These are phyloP conservation scores for Vitis hybrid DNA, from an alignment of 177 flowering plant genomes.

Conservation along the genomic window DNA sequence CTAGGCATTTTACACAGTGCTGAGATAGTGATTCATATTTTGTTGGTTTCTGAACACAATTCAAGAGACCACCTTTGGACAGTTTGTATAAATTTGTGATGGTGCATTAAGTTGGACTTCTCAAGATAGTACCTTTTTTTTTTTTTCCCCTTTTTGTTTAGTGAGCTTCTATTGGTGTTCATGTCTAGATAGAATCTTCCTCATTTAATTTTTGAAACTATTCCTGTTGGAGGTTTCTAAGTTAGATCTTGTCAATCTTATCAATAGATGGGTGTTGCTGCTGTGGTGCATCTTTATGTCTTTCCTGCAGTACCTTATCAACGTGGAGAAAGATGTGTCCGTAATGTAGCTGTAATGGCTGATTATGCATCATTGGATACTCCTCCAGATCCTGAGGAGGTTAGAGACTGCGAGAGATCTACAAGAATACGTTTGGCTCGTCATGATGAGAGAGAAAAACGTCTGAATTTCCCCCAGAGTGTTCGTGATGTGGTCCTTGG, in stretches of 20 bases:
- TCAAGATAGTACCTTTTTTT: not conserved
- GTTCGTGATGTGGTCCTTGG: slow-evolving; percentile 94
- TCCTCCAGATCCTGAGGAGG: slow-evolving; percentile 95
- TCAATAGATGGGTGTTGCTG: slow-evolving; percentile 92
- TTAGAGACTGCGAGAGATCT: slow-evolving; percentile 69
- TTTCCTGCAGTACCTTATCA: slow-evolving; percentile 93
- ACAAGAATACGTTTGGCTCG: slow-evolving; percentile 53
- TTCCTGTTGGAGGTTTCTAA: slow-evolving; percentile 10
- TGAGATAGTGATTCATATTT: too few relatives aligned
- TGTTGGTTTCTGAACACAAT: too few relatives aligned
- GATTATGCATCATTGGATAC: slow-evolving; percentile 90
- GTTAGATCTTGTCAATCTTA: slow-evolving; percentile 6
- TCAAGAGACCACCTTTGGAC: too few relatives aligned
- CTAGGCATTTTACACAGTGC: too few relatives aligned
- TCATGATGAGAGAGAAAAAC: slow-evolving; percentile 63
- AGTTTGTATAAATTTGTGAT: not conserved
- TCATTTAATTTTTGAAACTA: not conserved
- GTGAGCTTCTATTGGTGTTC: not conserved
- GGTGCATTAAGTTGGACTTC: not conserved
- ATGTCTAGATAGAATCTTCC: not conserved
- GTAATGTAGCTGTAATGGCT: slow-evolving; percentile 87
- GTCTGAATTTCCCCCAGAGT: slow-evolving; percentile 76
- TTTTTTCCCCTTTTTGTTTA: not conserved
- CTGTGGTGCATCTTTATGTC: slow-evolving; percentile 91
- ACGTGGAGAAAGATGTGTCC: slow-evolving; percentile 94